These are phyloP conservation scores for Sphaerobolus stellatus DNA, from an alignment of 1,284 basidiomycete genomes.

Conservation along the genomic window DNA sequence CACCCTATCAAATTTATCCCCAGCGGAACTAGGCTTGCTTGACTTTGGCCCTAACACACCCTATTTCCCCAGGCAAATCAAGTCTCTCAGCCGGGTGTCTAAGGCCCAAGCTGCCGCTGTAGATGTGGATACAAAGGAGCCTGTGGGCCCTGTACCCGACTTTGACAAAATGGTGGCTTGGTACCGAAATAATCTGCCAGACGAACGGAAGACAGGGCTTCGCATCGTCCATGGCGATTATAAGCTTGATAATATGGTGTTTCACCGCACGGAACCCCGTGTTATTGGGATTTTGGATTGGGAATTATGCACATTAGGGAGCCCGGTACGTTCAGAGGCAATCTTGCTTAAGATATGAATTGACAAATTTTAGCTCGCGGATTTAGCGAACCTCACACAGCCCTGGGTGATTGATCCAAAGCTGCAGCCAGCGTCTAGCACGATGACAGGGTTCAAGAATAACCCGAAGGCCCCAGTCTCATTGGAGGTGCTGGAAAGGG, in stretches of 20 bases:
- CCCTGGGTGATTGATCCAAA: constrained; percentile 72
- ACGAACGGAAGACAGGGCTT: constrained; percentile 67
- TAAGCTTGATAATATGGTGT: constrained; percentile 95
- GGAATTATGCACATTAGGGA: constrained; percentile 93
- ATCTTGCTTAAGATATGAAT: not conserved
- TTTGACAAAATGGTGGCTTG: constrained; percentile 74
- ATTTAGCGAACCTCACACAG: constrained; percentile 86
- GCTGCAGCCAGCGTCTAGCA: constrained; percentile 25
- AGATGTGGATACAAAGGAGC: constrained; percentile 62
- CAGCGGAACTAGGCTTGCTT: constrained; percentile 67
- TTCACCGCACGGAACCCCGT: constrained; percentile 87
- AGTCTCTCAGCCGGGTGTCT: constrained; percentile 75
- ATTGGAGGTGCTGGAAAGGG: constrained; percentile 72
- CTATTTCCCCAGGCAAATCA: constrained; percentile 93
- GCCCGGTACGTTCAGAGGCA: constrained; percentile 52
- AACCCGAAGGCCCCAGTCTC: constrained; percentile 59
- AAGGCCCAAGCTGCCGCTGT: constrained; percentile 65
- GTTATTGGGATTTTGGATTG: constrained; percentile 96
- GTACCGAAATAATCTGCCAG: constrained; percentile 74
- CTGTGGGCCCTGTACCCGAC: constrained; percentile 56
- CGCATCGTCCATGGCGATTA: constrained; percentile 95
- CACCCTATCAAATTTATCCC: constrained; percentile 71
- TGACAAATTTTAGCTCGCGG: constrained; percentile 66
- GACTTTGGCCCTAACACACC: constrained; percentile 76
- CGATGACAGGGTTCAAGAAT: constrained; percentile 62